Evolutionary conservation across 345 rosid species (phyloP).

Genomic region (Citrus unshiu): DNA sequence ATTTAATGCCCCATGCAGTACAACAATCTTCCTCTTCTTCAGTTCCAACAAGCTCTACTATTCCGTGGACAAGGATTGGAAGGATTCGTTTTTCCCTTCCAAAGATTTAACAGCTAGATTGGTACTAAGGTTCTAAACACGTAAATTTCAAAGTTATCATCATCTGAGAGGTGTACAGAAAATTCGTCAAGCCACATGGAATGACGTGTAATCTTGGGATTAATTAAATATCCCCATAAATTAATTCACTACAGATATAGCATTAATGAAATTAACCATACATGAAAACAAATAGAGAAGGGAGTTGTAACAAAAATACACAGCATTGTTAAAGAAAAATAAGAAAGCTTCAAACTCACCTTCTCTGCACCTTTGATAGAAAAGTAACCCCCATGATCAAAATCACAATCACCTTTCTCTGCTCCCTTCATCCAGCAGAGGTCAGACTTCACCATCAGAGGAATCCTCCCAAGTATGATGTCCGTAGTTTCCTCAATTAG

Average conservation of each 20-base stretch:
- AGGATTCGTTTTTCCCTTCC: constrained; percentile 45
- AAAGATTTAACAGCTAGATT: constrained; percentile 24
- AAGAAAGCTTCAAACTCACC: constrained; percentile 35
- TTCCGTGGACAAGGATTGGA: constrained; percentile 61
- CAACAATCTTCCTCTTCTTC: constrained; percentile 93
- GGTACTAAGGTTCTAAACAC: not conserved
- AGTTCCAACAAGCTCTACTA: constrained; percentile 68
- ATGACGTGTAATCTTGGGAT: not conserved
- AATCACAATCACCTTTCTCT: constrained; percentile 73
- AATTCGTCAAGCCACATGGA: not conserved
- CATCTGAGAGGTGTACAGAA: not conserved
- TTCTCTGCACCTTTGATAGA: constrained; percentile 92
- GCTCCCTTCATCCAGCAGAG: constrained; percentile 63
- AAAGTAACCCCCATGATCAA: constrained; percentile 90
- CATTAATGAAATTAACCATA: not conserved
- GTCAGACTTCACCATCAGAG: constrained; percentile 84
- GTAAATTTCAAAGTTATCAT: not conserved
- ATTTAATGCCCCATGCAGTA: constrained; percentile 65
- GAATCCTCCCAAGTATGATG: constrained; percentile 67
- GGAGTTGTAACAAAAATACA: not conserved
- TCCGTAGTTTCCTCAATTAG: constrained; percentile 38
- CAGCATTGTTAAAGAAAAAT: not conserved
- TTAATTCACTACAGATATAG: not conserved
- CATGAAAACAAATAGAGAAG: not conserved
- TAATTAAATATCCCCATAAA: not conserved